Evolutionary conservation across 2,329 filamentous ascomycete genomes (phyloP), one percentile per base, ranked within the genome.

Genomic region (Penicillium sp.): DNA sequence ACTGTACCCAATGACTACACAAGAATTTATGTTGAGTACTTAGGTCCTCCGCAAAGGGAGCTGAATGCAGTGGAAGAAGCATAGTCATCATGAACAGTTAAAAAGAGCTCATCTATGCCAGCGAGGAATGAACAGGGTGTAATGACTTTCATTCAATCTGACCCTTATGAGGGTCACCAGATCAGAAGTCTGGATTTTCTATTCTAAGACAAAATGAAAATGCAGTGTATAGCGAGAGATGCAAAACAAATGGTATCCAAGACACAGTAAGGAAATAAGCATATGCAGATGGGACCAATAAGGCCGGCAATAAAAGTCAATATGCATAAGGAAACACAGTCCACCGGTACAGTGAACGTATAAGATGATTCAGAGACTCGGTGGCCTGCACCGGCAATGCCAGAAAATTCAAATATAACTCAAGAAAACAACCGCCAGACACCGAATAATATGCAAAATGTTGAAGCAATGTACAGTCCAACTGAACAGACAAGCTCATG

Each of bases 361-460:
- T 11, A 13, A 41, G 47, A 36, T 32, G 29, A 32, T 36, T 40
- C 24, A 10, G 11, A 47, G 18, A 52, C 38, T n/a, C 18, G 18
- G 27, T 42, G 41, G 29, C 32, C 41, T 32, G 42, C 44, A 46
- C 53, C 32, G 27, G 34, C 10, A 36, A 22, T 31, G 47, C 50
- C 34, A 39, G 24, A 52, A 22, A 43, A 51, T 21, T 42, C 16
- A n/a, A 52, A 51, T 39, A 47, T 39, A 52, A 10, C 43, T 43
- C n/a, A 38, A 55, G 18, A 46, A 48, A 31, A 50, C 45, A 54
- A 55, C 55, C 59, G 36, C 58, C 54, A 24, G 45, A 62, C 59
- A 54, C 61, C 61, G 32, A 43, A 55, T 53, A 36, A 54, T 53
- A 65, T 65, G 61, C 61, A 65, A 60, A 55, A 62, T 53, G 47